Evolutionary conservation across 495 filamentous ascomycete genomes (phyloP), one percentile per base, ranked within the genome.

Genomic region (Annulohypoxylon stygium): DNA sequence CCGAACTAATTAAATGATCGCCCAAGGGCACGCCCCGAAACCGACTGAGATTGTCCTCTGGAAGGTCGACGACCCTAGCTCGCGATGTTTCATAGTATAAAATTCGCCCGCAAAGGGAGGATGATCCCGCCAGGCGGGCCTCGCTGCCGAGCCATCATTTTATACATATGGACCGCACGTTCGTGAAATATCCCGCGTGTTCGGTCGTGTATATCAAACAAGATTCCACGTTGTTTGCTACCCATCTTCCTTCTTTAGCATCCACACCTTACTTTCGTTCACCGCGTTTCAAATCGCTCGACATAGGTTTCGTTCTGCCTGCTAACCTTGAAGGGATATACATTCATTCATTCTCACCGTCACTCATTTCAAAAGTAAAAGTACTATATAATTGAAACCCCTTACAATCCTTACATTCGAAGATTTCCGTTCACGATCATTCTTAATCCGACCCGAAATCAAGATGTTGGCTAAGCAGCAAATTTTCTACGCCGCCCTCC

Each of bases 381-480:
- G 11, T 57, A 57, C 33, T 36, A 57, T 57, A 37, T 14, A 53
- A 43, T n/a, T 53, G 10, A 30, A 30, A 26, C 20, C 12, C 7
- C 18, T 53, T 26, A 11, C 20, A 26, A 53, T 53, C 25, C 25
- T 30, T 53, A 11, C 11, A 10, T 53, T 53, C 11, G 3, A 26
- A 26, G 3, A 3, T 53, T 30, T 12, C 8, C 10, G 26, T 53
- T 4, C 48, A 5, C 36, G 39, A 48, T 37, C 48, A 33, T 65
- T 45, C 26, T 48, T 26, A 37, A 43, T 55, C 25, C 14, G 9
- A 26, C 6, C 6, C 66, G 30, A 30, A 18, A 39, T 37, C 66
- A 71, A 70, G 25, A 76, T 74, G 72, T 64, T 78, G 53, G 58
- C 79, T 3, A 65, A 64, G 23, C 72, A 76, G 61, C 70, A 81